Conservation (phyloP, 805 yeast species). For the Suhomyces pyralidae region DNA sequence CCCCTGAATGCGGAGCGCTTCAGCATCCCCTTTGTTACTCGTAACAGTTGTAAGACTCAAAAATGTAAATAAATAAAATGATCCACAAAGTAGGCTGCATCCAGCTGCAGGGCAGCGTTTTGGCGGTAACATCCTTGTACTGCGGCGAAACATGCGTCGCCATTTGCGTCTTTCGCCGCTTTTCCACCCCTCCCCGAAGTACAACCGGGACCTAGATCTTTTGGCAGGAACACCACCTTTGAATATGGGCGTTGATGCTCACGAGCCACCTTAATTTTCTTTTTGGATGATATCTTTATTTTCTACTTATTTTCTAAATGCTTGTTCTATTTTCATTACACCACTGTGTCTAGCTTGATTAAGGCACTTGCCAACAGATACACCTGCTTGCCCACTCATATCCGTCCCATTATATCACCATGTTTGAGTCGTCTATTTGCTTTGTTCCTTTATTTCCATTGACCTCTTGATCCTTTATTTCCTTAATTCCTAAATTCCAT, state of each 20-base stretch:
- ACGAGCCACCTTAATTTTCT: background rate
- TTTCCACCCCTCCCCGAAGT: background rate
- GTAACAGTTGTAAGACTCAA: constrained; percentile 5
- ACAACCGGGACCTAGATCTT: background rate
- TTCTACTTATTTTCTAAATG: background rate
- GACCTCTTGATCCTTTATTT: background rate
- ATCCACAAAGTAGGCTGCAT: background rate
- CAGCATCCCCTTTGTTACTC: background rate
- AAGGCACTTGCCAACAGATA: background rate
- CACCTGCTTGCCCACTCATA: background rate
- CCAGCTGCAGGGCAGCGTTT: background rate
- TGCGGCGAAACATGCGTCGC: background rate
- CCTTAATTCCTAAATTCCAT: background rate
- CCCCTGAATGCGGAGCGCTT: background rate
- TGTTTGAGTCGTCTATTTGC: background rate
- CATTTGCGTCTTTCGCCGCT: background rate
- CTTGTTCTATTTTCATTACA: background rate
- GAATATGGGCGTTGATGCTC: background rate
- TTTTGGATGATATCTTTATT: background rate
- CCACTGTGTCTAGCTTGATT: background rate
- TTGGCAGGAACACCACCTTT: background rate
- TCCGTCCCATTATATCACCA: background rate
- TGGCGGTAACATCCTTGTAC: background rate
- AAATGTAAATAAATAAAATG: constrained; percentile 3
- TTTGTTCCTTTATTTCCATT: background rate